Percentiles rank a stretch among this genome's conserved stretches.
phyloP scores from a whole-genome alignment of 1,284 basidiomycete genomes.

The Cryptococcus wingfieldii region DNA sequence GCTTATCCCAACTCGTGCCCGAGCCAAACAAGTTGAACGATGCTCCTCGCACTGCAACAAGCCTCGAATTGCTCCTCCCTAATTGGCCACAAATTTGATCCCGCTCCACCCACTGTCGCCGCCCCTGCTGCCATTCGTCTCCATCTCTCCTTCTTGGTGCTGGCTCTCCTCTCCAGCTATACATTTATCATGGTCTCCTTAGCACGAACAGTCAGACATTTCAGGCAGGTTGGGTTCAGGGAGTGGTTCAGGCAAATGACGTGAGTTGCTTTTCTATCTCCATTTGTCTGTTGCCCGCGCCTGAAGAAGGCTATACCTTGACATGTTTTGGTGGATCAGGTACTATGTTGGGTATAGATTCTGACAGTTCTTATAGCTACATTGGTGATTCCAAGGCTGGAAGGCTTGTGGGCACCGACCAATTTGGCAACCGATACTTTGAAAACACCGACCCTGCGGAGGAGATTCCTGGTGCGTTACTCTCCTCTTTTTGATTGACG shows the following conservation, averaged over 20 bases:
- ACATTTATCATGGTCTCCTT: slow-evolving; percentile 61
- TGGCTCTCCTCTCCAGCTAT: background rate
- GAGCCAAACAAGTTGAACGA: too few species aligned
- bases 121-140: background rate
- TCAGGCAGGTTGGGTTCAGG: slow-evolving; percentile 67
- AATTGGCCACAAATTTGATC: slow-evolving; percentile 7
- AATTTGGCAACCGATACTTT: slow-evolving; percentile 88
- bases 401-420: slow-evolving; percentile 70
- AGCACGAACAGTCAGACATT: slow-evolving; percentile 66
- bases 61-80: slow-evolving; percentile 5
- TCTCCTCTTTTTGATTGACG: background rate
- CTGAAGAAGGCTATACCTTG: too few species aligned
- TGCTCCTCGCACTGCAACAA: background rate
- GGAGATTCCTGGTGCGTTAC: slow-evolving; percentile 69
- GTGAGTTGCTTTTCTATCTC: slow-evolving; percentile 27
- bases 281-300: background rate
- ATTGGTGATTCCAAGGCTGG: slow-evolving; percentile 89
- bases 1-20: background rate
- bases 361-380: slow-evolving; percentile 55
- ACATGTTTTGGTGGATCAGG: too few species aligned
- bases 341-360: slow-evolving; percentile 1
- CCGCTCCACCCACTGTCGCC: background rate
- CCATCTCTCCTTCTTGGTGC: background rate
- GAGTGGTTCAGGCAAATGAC: slow-evolving; percentile 73
- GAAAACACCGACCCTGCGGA: slow-evolving; percentile 81